These are phyloP conservation scores for Rhodotorula sp. DNA, from an alignment of 1,284 basidiomycete species.

Conservation along the genomic window DNA sequence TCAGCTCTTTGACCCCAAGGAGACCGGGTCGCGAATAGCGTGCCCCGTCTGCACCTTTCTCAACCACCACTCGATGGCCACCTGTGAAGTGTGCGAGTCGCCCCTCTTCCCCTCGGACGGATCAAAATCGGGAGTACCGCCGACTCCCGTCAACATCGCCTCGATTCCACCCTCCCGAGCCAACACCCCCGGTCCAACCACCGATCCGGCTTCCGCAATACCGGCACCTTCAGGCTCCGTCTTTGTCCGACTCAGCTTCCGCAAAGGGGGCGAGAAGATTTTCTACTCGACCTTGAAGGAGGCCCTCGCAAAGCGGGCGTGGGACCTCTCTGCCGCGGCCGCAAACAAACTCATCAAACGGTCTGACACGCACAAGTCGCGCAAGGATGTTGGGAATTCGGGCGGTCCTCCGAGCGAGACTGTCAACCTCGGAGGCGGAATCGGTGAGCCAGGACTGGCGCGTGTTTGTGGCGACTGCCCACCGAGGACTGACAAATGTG, in stretches of 20 bases:
- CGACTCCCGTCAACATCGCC: slow-evolving; percentile 49
- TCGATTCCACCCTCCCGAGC: slow-evolving; percentile 49
- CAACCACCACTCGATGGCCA: slow-evolving; percentile 71
- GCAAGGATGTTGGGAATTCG: neutral
- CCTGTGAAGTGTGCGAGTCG: slow-evolving; percentile 87
- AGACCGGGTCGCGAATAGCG: slow-evolving; percentile 49
- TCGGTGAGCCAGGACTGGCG: slow-evolving; percentile 51
- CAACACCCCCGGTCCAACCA: slow-evolving; percentile 59
- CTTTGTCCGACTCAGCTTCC: slow-evolving; percentile 67
- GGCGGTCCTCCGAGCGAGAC: neutral
- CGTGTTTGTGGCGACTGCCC: slow-evolving; percentile 69
- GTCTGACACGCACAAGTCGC: slow-evolving; percentile 48
- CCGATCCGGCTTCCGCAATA: slow-evolving; percentile 4
- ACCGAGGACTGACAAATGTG: slow-evolving; percentile 42
- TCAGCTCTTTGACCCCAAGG: slow-evolving; percentile 3
- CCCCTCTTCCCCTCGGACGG: slow-evolving; percentile 52
- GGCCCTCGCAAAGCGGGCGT: slow-evolving; percentile 71
- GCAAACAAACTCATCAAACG: neutral
- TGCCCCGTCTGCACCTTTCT: slow-evolving; percentile 90
- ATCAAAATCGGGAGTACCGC: slow-evolving; percentile 42
- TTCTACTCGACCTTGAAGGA: slow-evolving; percentile 79
- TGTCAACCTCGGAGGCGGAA: slow-evolving; percentile 42
- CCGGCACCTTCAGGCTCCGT: neutral
- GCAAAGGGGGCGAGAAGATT: slow-evolving; percentile 80
- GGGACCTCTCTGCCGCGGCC: slow-evolving; percentile 54